Base-by-base conservation (phyloP, 345 rosid species). In the Corchorus olitorius region DNA sequence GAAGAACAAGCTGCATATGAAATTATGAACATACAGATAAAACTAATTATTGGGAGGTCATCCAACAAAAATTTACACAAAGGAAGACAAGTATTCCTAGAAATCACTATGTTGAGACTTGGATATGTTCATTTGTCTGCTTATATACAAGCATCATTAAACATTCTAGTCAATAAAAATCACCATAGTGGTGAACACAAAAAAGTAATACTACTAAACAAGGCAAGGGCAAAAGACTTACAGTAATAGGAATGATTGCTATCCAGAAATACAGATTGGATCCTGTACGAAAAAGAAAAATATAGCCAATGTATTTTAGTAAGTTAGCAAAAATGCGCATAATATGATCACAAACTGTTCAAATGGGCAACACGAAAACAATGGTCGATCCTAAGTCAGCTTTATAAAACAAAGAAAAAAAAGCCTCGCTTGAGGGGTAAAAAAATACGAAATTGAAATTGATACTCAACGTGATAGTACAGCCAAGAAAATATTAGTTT, bases 211-310 rank as follows among this genome's bases (percentile, higher is more conserved):
- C 71, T 35, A 81, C 49, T 20, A 6, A 69, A 16, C 35, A 67
- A 22, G 39, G 39, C 8, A 48, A 35, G 37, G 68, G 54, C 33
- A 60, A 66, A 64, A 41, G 59, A 86, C 97, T 90, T 82, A 95
- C 97, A 0, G 92, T 84, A 68, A 92, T 72, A 53, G 99, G 99
- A 81, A 96, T 91, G 78, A 89, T 86, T 4, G 98, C 94, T 81
- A 96, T 91, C 99, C 99, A 96, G 81, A 96, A 96, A 84, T 96
- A 96, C 33, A 96, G 99, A 85, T 96, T 91, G 35, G 97, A 93
- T 12, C 99, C 98, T 95, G 91, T 65, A 72, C 49, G n/a, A n/a
- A n/a, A 71, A 82, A 74, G 4, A 62, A 20, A 68, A 56, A 59
- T 71, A 27, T 55, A 19, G 58, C 8, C 71, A 65, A 46, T 46